phyloP scores from a whole-genome alignment of 495 filamentous ascomycete species.

The Friedmanniomyces endolithicus region DNA sequence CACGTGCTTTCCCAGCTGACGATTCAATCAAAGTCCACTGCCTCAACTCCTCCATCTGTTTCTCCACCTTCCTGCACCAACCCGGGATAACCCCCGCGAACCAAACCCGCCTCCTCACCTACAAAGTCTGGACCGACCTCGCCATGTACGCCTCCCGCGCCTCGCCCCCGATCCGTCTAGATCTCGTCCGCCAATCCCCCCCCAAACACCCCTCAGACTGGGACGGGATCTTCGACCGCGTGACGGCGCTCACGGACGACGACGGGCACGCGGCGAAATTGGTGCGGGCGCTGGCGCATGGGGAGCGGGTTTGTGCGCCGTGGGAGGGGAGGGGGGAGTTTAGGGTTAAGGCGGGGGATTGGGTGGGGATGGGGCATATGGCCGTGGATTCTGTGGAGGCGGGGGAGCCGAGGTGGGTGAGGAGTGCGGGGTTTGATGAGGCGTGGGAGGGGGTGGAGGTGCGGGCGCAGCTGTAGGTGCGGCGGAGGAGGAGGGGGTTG shows the following conservation, averaged over 20 bases:
- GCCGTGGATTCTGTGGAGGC: constrained; percentile 42
- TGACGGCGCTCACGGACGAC: constrained; percentile 45
- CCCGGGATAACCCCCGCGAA: constrained; percentile 31
- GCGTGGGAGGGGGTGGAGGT: constrained; percentile 38
- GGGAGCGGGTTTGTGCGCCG: constrained; percentile 36
- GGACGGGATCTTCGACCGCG: constrained; percentile 44
- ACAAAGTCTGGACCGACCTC: constrained; percentile 61
- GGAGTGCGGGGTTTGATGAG: constrained; percentile 41
- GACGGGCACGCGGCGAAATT: constrained; percentile 73
- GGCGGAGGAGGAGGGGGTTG: not conserved
- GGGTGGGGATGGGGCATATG: constrained; percentile 58
- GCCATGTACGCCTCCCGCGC: constrained; percentile 52
- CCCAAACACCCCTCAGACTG: constrained; percentile 35
- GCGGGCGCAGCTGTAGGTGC: constrained; percentile 14
- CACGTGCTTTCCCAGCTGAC: not conserved
- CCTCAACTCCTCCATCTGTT: constrained; percentile 52
- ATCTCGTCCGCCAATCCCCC: constrained; percentile 44
- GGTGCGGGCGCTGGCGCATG: constrained; percentile 51
- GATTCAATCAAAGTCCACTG: constrained; percentile 32
- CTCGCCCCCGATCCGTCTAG: constrained; percentile 40
- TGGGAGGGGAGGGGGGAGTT: constrained; percentile 39
- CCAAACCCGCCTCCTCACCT: constrained; percentile 58
- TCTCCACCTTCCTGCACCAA: constrained; percentile 38
- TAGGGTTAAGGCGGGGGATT: constrained; percentile 52
- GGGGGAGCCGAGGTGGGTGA: constrained; percentile 39